Percentiles rank a stretch among this genome's conserved stretches.
These are phyloP conservation scores for Yamadazyma paraphyllophila DNA, from an alignment of 805 yeast species.

Conservation along the genomic window DNA sequence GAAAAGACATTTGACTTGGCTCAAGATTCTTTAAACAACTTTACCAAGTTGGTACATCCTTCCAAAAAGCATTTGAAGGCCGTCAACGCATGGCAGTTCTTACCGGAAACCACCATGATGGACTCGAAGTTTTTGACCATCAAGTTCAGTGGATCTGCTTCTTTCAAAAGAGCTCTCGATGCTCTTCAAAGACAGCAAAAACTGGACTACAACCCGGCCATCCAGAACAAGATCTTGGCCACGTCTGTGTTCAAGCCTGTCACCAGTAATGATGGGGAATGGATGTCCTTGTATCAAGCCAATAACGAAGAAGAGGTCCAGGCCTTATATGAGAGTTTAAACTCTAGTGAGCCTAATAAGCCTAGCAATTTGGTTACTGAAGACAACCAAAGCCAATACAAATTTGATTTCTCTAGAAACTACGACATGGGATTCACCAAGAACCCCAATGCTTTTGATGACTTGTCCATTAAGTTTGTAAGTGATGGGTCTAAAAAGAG, in stretches of 20 bases:
- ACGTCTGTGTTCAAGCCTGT: conserved; percentile 74
- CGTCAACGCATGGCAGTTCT: conserved; percentile 70
- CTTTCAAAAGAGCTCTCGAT: conserved; percentile 39
- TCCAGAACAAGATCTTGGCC: conserved; percentile 39
- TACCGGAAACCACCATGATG: conserved; percentile 90
- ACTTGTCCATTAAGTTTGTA: conserved; percentile 62
- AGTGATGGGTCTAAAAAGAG: conserved; percentile 38
- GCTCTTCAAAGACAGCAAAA: conserved; percentile 28
- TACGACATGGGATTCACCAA: conserved; percentile 66
- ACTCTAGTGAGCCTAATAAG: conserved; percentile 44
- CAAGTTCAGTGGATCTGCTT: conserved; percentile 60
- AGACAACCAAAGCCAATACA: conserved; percentile 40
- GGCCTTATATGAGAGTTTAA: conserved; percentile 25
- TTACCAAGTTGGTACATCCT: conserved; percentile 68
- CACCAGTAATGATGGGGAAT: conserved; percentile 67
- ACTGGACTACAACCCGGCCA: conserved; percentile 24
- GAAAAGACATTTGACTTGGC: conserved; percentile 76
- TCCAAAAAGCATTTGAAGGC: conserved; percentile 70
- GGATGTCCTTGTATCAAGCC: conserved; percentile 59
- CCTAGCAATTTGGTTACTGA: conserved; percentile 43
- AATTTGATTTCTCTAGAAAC: conserved; percentile 68
- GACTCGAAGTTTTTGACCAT: conserved; percentile 71
- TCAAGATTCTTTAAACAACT: conserved; percentile 42
- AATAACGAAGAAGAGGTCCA: conserved; percentile 24
- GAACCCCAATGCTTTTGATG: conserved; percentile 51